These are phyloP conservation scores for Aspergillus sp. DNA, from an alignment of 2,329 filamentous ascomycete genomes.

Conservation along the genomic window DNA sequence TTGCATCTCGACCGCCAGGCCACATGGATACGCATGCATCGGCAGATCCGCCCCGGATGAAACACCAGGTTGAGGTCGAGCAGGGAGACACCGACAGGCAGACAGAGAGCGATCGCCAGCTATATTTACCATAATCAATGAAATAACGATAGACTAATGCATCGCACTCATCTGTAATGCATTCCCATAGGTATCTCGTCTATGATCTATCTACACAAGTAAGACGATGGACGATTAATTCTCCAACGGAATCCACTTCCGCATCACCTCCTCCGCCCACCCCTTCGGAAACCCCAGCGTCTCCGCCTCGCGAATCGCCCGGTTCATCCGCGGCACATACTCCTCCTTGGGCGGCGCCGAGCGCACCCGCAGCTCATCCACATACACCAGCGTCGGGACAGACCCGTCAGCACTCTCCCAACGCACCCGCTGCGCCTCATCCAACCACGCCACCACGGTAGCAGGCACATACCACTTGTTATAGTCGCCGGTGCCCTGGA, in stretches of 20 bases:
- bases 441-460: slow-evolving; percentile 31
- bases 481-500: slow-evolving; percentile 35
- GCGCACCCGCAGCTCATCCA: slow-evolving; percentile 39
- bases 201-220: neutral
- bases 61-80: neutral
- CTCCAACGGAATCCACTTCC: slow-evolving; percentile 33
- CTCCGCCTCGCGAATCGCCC: slow-evolving; percentile 40
- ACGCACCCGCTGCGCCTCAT: slow-evolving; percentile 14
- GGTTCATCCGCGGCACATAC: slow-evolving; percentile 44
- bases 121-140: neutral
- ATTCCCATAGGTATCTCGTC: neutral
- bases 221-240: slow-evolving; percentile 4
- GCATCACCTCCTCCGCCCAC: slow-evolving; percentile 41
- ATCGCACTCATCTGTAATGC: neutral
- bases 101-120: neutral
- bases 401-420: slow-evolving; percentile 14
- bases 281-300: slow-evolving; percentile 31
- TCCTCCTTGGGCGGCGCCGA: slow-evolving; percentile 34
- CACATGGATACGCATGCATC: neutral
- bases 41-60: neutral
- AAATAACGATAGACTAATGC: neutral
- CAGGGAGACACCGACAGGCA: too few species aligned
- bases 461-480: slow-evolving; percentile 40
- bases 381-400: slow-evolving; percentile 36
- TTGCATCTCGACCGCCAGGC: neutral